Evolutionary conservation across 164 flowering plant genomes (phyloP).

Genomic region (Aristolochia fimbriata): DNA sequence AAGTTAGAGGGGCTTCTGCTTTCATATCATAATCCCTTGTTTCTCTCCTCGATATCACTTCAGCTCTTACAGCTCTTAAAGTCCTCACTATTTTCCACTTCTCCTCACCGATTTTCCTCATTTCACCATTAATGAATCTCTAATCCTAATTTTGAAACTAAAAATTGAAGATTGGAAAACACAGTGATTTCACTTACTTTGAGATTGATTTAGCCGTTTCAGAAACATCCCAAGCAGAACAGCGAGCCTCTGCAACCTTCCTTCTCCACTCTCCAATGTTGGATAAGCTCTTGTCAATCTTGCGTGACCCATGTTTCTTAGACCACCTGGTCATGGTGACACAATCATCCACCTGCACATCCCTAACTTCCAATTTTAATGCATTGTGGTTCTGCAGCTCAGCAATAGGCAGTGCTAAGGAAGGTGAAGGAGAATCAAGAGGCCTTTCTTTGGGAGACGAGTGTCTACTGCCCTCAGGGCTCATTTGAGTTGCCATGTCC

Average conservation of each 20-base stretch:
- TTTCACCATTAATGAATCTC: too few relatives aligned
- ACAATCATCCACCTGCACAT: constrained; percentile 73
- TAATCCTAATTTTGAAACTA: too few relatives aligned
- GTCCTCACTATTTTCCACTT: too few relatives aligned
- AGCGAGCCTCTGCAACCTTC: constrained; percentile 34
- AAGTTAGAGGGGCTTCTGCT: too few relatives aligned
- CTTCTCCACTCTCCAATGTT: constrained; percentile 41
- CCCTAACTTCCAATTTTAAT: constrained; percentile 57
- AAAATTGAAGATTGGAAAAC: too few relatives aligned
- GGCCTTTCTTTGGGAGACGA: constrained; percentile 52
- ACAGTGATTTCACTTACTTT: constrained; percentile 29
- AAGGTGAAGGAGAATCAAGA: constrained; percentile 31
- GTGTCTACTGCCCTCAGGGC: constrained; percentile 56
- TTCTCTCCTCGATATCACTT: too few relatives aligned
- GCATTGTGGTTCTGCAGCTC: constrained; percentile 37
- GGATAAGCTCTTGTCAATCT: constrained; percentile 30
- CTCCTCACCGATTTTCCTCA: too few relatives aligned
- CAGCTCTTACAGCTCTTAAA: too few relatives aligned
- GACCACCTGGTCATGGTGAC: constrained; percentile 80
- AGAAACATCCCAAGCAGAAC: constrained; percentile 60
- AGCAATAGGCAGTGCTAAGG: constrained; percentile 34
- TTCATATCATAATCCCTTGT: too few relatives aligned
- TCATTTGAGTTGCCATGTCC: constrained; percentile 98
- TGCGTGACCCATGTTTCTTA: constrained; percentile 42
- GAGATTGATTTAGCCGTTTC: constrained; percentile 50